Base-by-base conservation (phyloP, 2,329 filamentous ascomycete species). In the Hypocrella siamensis region DNA sequence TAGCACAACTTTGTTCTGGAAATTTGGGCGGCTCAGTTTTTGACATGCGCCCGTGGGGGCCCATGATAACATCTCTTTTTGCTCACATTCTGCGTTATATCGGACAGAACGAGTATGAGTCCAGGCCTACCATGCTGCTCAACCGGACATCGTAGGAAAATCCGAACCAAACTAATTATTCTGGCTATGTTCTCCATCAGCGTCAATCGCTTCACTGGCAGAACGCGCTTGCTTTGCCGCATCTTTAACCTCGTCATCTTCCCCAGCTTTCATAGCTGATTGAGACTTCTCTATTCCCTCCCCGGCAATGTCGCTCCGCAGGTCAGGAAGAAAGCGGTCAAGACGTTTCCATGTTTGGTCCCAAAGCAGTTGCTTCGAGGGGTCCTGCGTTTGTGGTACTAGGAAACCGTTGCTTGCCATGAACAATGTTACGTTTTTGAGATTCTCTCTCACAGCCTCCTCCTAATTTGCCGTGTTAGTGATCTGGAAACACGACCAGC, bases 391-490 rank as follows among this genome's bases (percentile, higher is more conserved):
- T 10, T 82, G 82, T 2, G 81, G 70, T 0, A 83, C 75, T 5
- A 98, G 69, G 45, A 82, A 86, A 22, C 81, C 86, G 31, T 79
- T 86, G 50, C 78, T 90, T 5, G 81, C 76, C 85, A 98, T 93
- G 46, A 98, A 90, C 8, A 98, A 66, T 17, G 96, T 63, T 32
- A 96, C 85, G 42, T 98, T 98, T 58, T 98, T 98, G 35, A 98
- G 61, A 41, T 84, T 90, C 55, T 98, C 90, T 1, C 83, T 81
- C 3, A 96, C 85, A 10, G 90, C 88, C 61, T 98, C 90, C 56
- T 93, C 85, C 76, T 93, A n/a, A n/a, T 43, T 12, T 24, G n/a
- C 10, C 16, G 11, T 4, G 33, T 45, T 17, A 42, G 33, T 7
- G 8, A 22, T 12, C 21, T 22, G 21, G 21, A 18, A 27, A 17